These are phyloP conservation scores for Phytophthora fragariae DNA, from an alignment of 352 stramenopile genomes.

Conservation along the genomic window DNA sequence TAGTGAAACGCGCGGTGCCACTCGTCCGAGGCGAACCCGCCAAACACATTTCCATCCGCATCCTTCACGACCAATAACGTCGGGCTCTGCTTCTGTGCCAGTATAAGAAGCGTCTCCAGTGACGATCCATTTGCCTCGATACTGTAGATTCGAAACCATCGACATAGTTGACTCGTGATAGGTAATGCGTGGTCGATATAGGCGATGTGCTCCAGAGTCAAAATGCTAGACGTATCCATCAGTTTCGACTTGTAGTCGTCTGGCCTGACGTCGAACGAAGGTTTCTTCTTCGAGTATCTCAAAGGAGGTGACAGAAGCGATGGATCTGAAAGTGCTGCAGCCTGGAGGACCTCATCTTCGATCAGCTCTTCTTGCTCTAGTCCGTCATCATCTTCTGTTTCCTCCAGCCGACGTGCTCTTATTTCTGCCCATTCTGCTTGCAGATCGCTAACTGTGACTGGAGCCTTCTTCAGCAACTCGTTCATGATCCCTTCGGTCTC, in stretches of 20 bases:
- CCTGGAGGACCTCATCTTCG: constrained; percentile 43
- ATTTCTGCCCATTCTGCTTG: constrained; percentile 70
- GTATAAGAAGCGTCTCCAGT: constrained; percentile 74
- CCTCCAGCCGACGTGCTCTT: constrained; percentile 40
- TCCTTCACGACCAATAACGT: constrained; percentile 88
- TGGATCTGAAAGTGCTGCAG: constrained; percentile 22
- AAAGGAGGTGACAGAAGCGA: constrained; percentile 32
- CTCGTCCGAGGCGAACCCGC: constrained; percentile 80
- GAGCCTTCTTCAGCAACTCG: constrained; percentile 72
- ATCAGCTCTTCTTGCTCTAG: constrained; percentile 28
- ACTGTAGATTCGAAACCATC: constrained; percentile 87
- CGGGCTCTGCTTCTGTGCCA: constrained; percentile 74
- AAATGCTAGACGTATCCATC: constrained; percentile 71
- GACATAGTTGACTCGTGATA: constrained; percentile 81
- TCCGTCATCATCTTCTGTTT: constrained; percentile 35
- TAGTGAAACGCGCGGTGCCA: constrained; percentile 88
- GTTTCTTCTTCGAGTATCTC: constrained; percentile 49
- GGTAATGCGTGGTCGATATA: constrained; percentile 78
- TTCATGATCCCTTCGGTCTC: constrained; percentile 73
- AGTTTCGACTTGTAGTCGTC: constrained; percentile 84
- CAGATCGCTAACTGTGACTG: constrained; percentile 70
- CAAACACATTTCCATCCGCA: constrained; percentile 79
- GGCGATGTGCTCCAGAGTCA: constrained; percentile 73
- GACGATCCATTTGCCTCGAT: constrained; percentile 79
- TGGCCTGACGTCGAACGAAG: constrained; percentile 63